These are phyloP conservation scores for Leccinum laetum DNA, from an alignment of 1,284 basidiomycete species.

Conservation along the genomic window DNA sequence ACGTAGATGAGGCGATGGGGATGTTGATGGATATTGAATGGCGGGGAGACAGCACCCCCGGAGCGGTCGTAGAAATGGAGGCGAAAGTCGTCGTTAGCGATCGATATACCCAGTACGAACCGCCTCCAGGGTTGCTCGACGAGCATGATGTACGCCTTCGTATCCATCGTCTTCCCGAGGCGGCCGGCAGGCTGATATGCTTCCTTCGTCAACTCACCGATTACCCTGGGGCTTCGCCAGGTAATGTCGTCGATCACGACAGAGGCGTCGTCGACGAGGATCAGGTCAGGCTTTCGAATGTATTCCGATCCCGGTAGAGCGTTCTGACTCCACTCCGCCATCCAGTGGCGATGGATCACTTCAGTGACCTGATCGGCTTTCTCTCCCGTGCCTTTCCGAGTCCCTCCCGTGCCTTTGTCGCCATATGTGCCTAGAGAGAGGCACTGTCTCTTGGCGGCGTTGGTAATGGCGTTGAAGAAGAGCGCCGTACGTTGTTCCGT, in stretches of 20 bases:
- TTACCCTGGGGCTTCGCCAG: background rate
- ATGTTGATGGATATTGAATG: background rate
- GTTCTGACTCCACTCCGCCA: slow-evolving; percentile 2
- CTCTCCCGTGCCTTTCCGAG: too few relatives aligned
- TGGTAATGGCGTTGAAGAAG: slow-evolving; percentile 3
- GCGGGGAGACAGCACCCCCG: background rate
- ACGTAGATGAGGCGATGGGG: background rate
- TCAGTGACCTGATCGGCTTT: too few relatives aligned
- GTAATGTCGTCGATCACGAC: background rate
- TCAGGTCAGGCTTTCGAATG: background rate
- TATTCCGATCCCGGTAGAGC: background rate
- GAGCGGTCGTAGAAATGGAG: background rate
- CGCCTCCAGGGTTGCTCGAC: slow-evolving; percentile 2
- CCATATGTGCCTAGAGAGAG: background rate
- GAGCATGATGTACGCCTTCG: slow-evolving; percentile 2
- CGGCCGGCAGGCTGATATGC: background rate
- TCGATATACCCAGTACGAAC: slow-evolving; percentile 1
- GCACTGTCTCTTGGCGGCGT: background rate
- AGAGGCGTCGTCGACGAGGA: background rate
- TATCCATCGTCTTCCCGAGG: slow-evolving; percentile 2
- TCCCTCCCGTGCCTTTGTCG: too few relatives aligned
- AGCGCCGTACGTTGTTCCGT: background rate
- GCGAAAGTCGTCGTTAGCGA: background rate
- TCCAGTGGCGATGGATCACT: background rate
- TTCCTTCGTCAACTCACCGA: background rate